These are phyloP conservation scores for Clonostachys chloroleuca DNA, from an alignment of 2,329 filamentous ascomycete species.

Conservation along the genomic window DNA sequence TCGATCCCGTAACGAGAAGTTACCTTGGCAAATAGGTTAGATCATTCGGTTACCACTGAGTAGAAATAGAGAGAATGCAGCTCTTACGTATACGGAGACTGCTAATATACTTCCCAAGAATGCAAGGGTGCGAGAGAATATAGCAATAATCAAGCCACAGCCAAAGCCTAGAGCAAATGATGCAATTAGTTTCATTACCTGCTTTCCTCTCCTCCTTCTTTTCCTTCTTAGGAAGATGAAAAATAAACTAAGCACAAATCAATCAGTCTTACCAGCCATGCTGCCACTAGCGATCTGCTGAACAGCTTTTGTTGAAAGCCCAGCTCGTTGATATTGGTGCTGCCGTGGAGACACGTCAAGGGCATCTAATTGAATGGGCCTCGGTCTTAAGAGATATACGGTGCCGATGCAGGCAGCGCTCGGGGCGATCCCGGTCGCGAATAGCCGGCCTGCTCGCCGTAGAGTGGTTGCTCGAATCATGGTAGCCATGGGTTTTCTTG, in stretches of 20 bases:
- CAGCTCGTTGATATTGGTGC: constrained; percentile 5
- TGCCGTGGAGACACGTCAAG: constrained; percentile 6
- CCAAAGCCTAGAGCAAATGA: constrained; percentile 43
- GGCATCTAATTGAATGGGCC: constrained; percentile 18
- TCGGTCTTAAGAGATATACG: constrained; percentile 11
- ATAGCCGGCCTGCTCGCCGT: neutral
- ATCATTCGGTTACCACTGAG: constrained; percentile 1
- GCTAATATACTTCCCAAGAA: constrained; percentile 62
- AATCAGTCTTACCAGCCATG: constrained; percentile 35
- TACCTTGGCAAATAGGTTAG: constrained; percentile 19
- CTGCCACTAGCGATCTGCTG: constrained; percentile 51
- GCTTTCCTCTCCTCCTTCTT: neutral
- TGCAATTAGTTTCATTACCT: neutral
- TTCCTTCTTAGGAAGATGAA: neutral
- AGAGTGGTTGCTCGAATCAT: neutral
- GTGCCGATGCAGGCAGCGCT: constrained; percentile 14
- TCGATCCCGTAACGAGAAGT: constrained; percentile 37
- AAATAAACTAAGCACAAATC: neutral
- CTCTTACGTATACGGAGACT: constrained; percentile 57
- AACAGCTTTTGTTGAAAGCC: constrained; percentile 23
- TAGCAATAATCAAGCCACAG: constrained; percentile 60
- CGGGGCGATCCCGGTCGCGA: constrained; percentile 17
- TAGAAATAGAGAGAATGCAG: neutral
- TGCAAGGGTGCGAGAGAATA: constrained; percentile 68
- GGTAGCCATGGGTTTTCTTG: neutral